phyloP scores from a whole-genome alignment of 2,329 filamentous ascomycete species.

The Coleophoma eucalyptorum region DNA sequence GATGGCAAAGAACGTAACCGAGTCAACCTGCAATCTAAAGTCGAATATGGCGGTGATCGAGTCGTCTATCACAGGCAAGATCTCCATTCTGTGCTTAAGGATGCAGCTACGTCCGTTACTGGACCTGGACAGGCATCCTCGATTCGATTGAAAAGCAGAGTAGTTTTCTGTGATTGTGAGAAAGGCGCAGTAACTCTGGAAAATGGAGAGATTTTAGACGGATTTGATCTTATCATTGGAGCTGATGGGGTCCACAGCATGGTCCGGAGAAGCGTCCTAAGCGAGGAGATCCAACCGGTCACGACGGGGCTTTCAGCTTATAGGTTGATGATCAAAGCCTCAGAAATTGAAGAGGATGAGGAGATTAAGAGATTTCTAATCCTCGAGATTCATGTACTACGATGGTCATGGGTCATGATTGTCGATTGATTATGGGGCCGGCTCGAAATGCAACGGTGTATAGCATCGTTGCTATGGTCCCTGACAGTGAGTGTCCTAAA shows the following conservation, averaged over 20 bases:
- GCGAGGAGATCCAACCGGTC: background rate
- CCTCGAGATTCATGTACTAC: slow-evolving; percentile 9
- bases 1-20: background rate
- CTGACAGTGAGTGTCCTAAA: slow-evolving; percentile 36
- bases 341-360: background rate
- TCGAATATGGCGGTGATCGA: background rate
- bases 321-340: background rate
- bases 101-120: slow-evolving; percentile 18
- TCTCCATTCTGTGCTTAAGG: slow-evolving; percentile 31
- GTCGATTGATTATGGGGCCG: slow-evolving; percentile 41
- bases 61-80: slow-evolving; percentile 31
- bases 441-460: slow-evolving; percentile 35
- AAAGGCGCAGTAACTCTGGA: slow-evolving; percentile 13
- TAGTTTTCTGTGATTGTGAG: background rate
- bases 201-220: slow-evolving; percentile 20
- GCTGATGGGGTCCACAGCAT: slow-evolving; percentile 29
- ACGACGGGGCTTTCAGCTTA: background rate
- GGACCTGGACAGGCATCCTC: background rate
- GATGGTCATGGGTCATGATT: slow-evolving; percentile 39
- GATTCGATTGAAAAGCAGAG: background rate
- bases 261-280: background rate
- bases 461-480: slow-evolving; percentile 39
- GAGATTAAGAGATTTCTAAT: background rate
- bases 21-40: background rate
- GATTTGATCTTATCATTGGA: slow-evolving; percentile 27